phyloP scores from a whole-genome alignment of 2,329 filamentous ascomycete species.

The Penicillium sp. region DNA sequence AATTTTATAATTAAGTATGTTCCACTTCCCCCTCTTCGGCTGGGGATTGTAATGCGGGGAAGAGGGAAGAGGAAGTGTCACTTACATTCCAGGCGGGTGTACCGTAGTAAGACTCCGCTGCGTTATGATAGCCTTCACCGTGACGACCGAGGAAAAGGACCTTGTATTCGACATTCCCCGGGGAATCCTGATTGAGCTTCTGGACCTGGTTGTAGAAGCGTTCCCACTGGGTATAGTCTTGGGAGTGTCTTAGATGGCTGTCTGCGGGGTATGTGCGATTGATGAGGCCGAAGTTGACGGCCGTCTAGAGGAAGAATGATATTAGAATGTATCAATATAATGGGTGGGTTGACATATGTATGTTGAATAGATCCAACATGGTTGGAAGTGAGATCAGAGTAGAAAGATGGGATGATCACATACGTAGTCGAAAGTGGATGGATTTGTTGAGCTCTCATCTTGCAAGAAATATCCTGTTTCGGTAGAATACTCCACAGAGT shows the following conservation, averaged over 20 bases:
- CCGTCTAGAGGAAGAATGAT: conserved; percentile 30
- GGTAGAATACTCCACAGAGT: conserved; percentile 41
- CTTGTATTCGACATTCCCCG: conserved; percentile 53
- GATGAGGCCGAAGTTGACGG: conserved; percentile 54
- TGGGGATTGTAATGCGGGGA: background rate
- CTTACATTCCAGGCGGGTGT: conserved; percentile 64
- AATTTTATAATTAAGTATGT: background rate
- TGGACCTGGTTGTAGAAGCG: conserved; percentile 56
- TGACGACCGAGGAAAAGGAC: conserved; percentile 64
- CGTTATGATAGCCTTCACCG: conserved; percentile 65
- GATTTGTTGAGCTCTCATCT: conserved; percentile 51
- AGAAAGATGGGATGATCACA: conserved; percentile 7
- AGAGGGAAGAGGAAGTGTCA: conserved; percentile 6
- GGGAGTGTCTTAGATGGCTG: conserved; percentile 20
- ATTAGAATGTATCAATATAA: background rate
- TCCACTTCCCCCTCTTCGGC: background rate
- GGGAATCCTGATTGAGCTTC: conserved; percentile 49
- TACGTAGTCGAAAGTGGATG: conserved; percentile 54
- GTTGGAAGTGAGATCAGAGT: too few relatives aligned
- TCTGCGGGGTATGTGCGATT: conserved; percentile 51
- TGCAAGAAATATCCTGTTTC: conserved; percentile 56
- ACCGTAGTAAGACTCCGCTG: conserved; percentile 61
- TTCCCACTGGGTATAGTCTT: conserved; percentile 57
- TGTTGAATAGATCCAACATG: too few relatives aligned
- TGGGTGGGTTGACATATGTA: too few relatives aligned